Conservation (phyloP, 1,284 basidiomycete genomes). For the Apiotrichum brassicae region DNA sequence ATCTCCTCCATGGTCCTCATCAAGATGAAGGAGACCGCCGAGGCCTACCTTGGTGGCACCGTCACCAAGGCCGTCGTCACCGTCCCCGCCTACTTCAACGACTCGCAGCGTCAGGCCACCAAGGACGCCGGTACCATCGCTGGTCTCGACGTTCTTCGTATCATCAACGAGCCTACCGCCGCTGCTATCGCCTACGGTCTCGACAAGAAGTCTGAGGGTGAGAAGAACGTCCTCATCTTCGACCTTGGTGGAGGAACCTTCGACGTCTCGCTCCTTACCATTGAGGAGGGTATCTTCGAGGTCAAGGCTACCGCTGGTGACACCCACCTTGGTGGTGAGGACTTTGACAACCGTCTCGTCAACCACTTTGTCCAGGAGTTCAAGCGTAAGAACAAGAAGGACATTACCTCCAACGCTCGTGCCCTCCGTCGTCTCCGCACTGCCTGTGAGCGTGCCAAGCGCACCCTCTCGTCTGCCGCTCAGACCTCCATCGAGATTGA, state of each 20-base stretch:
- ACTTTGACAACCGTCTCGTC: slow-evolving; percentile 95
- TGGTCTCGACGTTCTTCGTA: slow-evolving; percentile 90
- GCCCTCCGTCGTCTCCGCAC: slow-evolving; percentile 95
- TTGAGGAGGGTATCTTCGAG: slow-evolving; percentile 93
- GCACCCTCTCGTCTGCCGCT: slow-evolving; percentile 92
- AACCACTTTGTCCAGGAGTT: slow-evolving; percentile 92
- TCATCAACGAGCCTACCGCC: slow-evolving; percentile 98
- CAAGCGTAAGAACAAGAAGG: slow-evolving; percentile 93
- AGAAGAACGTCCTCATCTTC: slow-evolving; percentile 95
- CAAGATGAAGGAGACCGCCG: slow-evolving; percentile 99
- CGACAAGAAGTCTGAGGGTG: slow-evolving; percentile 82
- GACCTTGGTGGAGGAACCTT: slow-evolving; percentile 98
- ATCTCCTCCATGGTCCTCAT: slow-evolving; percentile 82
- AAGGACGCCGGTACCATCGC: slow-evolving; percentile 98
- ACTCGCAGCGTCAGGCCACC: slow-evolving; percentile 97
- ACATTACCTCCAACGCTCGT: slow-evolving; percentile 86
- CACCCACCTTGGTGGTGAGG: slow-evolving; percentile 98
- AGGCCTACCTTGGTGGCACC: slow-evolving; percentile 92
- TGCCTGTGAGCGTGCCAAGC: slow-evolving; percentile 98
- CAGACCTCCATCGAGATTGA: slow-evolving; percentile 98
- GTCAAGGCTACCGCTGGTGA: slow-evolving; percentile 97
- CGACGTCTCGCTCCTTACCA: slow-evolving; percentile 95
- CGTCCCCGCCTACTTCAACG: slow-evolving; percentile 98
- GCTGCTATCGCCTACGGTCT: slow-evolving; percentile 95
- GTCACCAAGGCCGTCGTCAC: slow-evolving; percentile 98